Evolutionary conservation across 1,284 basidiomycete species (phyloP).

Genomic region (Trametes pubescens): DNA sequence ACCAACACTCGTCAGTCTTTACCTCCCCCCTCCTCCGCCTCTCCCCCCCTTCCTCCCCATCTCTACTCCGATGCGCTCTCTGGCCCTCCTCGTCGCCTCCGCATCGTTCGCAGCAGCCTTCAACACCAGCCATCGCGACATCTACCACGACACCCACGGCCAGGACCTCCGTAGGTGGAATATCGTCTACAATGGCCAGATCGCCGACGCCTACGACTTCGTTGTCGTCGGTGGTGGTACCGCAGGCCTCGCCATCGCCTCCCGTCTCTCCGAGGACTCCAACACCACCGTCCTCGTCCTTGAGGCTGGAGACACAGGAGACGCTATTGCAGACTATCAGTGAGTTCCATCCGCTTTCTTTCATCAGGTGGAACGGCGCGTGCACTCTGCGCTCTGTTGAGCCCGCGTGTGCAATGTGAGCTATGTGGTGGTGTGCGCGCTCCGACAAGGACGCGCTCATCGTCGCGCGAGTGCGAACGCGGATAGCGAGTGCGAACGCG

Average conservation of each 20-base stretch:
- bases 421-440: neutral
- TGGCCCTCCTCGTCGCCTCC: conserved; percentile 36
- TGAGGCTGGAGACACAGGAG: conserved; percentile 73
- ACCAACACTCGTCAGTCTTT: conserved; percentile 25
- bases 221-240: conserved; percentile 73
- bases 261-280: conserved; percentile 74
- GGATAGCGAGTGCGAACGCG: too few species aligned
- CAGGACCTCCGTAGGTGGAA: conserved; percentile 44
- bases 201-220: conserved; percentile 60
- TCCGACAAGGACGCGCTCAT: too few species aligned
- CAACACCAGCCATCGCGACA: conserved; percentile 35
- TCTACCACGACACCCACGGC: conserved; percentile 33
- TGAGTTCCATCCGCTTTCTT: conserved; percentile 27
- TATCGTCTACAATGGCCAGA: conserved; percentile 49
- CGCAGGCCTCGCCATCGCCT: conserved; percentile 77
- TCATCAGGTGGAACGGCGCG: neutral
- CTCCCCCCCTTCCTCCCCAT: conserved; percentile 11
- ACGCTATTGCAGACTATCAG: conserved; percentile 52
- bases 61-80: conserved; percentile 36
- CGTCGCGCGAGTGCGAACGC: too few species aligned
- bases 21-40: conserved; percentile 16
- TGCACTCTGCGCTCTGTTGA: neutral
- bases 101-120: conserved; percentile 35
- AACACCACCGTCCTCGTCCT: conserved; percentile 76
- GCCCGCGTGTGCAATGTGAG: neutral